Evolutionary conservation across 768 basidiomycete genomes (phyloP), one percentile per base, ranked within the genome.

Genomic region (Auricularia sp.): DNA sequence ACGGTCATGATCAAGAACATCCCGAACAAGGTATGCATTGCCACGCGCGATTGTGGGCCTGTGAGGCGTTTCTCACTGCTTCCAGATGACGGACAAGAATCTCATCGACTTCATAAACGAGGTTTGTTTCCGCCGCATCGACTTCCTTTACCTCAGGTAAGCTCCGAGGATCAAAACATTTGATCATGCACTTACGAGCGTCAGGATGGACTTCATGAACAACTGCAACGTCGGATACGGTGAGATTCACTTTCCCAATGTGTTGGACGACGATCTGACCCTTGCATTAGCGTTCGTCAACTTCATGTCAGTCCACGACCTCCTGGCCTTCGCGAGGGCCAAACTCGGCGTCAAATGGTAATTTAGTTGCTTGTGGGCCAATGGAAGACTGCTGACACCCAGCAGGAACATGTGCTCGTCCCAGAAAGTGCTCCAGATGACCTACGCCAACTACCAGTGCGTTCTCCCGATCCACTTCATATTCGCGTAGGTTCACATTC

Each of bases 1-100:
- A 92, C 91, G 35, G 86, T 92, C 60, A 92, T 91, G 89, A 85
- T 91, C 67, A 92, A 93, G 76, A 95, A 95, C 70, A 90, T 95
- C 56, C 93, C 93, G 2, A 95, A 94, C 76, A 93, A 93, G 64
- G 67, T 72, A 59, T 64, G 60, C 64, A 29, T 29, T 29, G 29
- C 39, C 7, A 10, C 12, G 42, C 18, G 36, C 16, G 29, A 35
- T 39, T 29, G 12, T 23, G 6, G 12, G 6, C 7, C 34, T 64
- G 18, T 11, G 8, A 59, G 12, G 11, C 12, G 39, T 56, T 59
- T 16, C 63, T 62, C 35, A 36, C 6, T 34, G n/a, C 2, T 42
- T 2, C 8, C 21, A n/a, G 74, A 90, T 91, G 88, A 87, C 80
- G 66, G 88, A 91, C 74, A 81, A 78, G 70, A 88, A 91, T 67